phyloP scores from a whole-genome alignment of 2,329 filamentous ascomycete genomes.

The Rugonectria rugulosa region DNA sequence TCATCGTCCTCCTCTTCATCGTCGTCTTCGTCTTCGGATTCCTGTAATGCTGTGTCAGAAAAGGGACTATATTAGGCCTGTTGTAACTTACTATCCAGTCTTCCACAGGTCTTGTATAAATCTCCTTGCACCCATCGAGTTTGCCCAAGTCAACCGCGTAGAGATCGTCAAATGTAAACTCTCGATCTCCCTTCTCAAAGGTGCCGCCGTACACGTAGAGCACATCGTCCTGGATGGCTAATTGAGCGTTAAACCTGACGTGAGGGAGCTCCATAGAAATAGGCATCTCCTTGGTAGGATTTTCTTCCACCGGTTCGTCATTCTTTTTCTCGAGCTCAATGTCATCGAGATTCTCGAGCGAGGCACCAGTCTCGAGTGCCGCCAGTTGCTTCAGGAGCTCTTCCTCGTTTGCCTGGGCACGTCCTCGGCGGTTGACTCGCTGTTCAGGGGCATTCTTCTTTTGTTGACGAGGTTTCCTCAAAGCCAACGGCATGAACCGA shows the following conservation, averaged over 20 bases:
- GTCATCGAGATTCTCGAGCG: slow-evolving; percentile 60
- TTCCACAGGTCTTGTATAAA: slow-evolving; percentile 83
- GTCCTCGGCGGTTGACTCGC: slow-evolving; percentile 67
- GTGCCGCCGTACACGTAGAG: slow-evolving; percentile 96
- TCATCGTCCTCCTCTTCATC: slow-evolving; percentile 68
- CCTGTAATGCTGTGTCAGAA: slow-evolving; percentile 48
- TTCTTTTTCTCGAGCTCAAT: slow-evolving; percentile 61
- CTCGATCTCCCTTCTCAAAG: slow-evolving; percentile 91
- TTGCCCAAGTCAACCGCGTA: slow-evolving; percentile 95
- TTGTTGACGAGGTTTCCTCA: slow-evolving; percentile 76
- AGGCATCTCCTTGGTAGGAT: slow-evolving; percentile 67
- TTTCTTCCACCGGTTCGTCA: slow-evolving; percentile 62
- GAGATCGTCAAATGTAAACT: slow-evolving; percentile 95
- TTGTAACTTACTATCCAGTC: slow-evolving; percentile 75
- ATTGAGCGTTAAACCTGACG: slow-evolving; percentile 86
- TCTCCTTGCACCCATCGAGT: slow-evolving; percentile 90
- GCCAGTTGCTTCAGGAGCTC: slow-evolving; percentile 88
- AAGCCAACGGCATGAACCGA: slow-evolving; percentile 83
- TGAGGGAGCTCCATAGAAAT: slow-evolving; percentile 87
- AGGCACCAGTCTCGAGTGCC: slow-evolving; percentile 78
- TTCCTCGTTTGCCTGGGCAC: slow-evolving; percentile 89
- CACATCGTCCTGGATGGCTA: slow-evolving; percentile 90
- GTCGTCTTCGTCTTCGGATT: slow-evolving; percentile 66
- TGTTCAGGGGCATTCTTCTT: slow-evolving; percentile 64
- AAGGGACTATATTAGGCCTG: neutral